Base-by-base conservation (phyloP, 805 yeast genomes). In the Spathaspora passalidarum region DNA sequence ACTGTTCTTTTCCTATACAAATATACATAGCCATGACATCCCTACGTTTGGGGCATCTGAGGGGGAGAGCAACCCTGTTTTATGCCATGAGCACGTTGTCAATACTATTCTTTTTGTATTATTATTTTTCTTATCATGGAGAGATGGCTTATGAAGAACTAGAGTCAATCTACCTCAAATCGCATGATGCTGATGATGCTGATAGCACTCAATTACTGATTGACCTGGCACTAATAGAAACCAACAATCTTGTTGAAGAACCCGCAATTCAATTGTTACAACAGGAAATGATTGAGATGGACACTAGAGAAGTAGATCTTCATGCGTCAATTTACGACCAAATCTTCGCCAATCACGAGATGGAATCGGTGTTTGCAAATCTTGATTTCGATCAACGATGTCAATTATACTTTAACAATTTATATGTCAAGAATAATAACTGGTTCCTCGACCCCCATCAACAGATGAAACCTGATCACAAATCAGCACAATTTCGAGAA, bases 371-470 rank as follows among this genome's bases (percentile, higher is more conserved):
- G 10, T 45, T 65, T 20, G 36, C 40, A 10, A 36, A 47, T 23
- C 46, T 59, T 37, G 42, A 69, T 25, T 49, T 46, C 23, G 8
- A 46, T 2, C 26, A 46, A 18, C 40, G 72, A 44, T 78, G 83
- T 54, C 49, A 59, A 23, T 44, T 60, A 5, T 78, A 76, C 50
- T 78, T 78, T 49, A 61, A 68, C 32, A 68, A 64, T 44, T 55
- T 78, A 5, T 66, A 66, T 50, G 52, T 54, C 20, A 34, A 44
- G 13, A 57, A 73, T 42, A 64, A 67, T 13, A 65, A 73, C 25
- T 78, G 83, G 83, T 62, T 61, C 43, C 47, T 71, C 4, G 48
- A 64, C 38, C 70, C 72, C 3, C 44, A 39, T 32, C 46, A 52
- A 32, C 51, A 58, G 16, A 56, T 61, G 18, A 55, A 52, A 5